A percentile compares a stretch with the other conserved stretches of the same genome.
phyloP scores from a whole-genome alignment of 495 filamentous ascomycete species.

The Aspergillus sclerotiicarbonarius region DNA sequence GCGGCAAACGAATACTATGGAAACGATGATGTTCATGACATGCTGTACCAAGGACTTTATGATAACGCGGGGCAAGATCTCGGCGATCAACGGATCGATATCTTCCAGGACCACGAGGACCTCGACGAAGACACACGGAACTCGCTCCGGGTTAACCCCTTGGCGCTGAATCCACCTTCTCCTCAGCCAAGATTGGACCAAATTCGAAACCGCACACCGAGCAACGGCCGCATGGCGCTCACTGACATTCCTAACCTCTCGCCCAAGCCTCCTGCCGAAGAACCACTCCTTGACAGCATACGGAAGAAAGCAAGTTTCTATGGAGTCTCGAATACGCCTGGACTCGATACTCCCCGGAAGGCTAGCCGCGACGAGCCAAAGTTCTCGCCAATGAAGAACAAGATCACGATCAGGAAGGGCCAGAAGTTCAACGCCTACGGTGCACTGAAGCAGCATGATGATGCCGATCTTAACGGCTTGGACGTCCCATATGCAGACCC shows the following conservation, averaged over 20 bases:
- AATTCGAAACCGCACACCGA: constrained; percentile 18
- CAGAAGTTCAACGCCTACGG: constrained; percentile 36
- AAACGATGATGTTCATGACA: constrained; percentile 29
- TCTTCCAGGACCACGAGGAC: constrained; percentile 49
- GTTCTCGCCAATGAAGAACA: constrained; percentile 22
- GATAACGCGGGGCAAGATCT: constrained; percentile 38
- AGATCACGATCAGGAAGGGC: constrained; percentile 33
- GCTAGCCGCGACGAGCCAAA: constrained; percentile 14
- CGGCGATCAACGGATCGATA: constrained; percentile 39
- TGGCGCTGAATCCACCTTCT: constrained; percentile 54
- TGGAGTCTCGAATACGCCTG: constrained; percentile 31
- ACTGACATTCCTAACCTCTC: constrained; percentile 37
- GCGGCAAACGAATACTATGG: constrained; percentile 39
- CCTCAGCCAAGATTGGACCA: constrained; percentile 36
- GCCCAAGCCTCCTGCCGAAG: constrained; percentile 22
- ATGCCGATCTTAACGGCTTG: constrained; percentile 25
- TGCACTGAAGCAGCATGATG: constrained; percentile 39
- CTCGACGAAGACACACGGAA: constrained; percentile 33
- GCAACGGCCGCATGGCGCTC: constrained; percentile 28
- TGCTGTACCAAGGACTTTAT: constrained; percentile 20
- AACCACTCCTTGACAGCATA: constrained; percentile 21
- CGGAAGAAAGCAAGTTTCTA: constrained; percentile 37
- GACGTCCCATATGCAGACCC: constrained; percentile 24
- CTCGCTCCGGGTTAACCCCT: constrained; percentile 43
- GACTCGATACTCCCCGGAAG: constrained; percentile 26